Conservation (phyloP, 2,329 filamentous ascomycete species). For the Aspergillus costaricaensis region DNA sequence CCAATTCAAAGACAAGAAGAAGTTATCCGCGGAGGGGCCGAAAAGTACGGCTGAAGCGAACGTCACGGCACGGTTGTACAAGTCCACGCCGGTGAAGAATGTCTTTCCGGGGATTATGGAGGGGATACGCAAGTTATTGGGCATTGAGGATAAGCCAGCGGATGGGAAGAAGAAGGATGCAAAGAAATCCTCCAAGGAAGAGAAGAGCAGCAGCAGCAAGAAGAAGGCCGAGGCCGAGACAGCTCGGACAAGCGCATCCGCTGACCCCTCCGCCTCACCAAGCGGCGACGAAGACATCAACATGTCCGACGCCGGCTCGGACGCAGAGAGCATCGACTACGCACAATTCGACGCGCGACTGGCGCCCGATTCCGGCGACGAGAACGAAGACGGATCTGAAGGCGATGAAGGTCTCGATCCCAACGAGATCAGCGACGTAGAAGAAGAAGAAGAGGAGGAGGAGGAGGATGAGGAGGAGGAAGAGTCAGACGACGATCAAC, state of each 20-base stretch:
- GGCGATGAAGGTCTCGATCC: constrained; percentile 13
- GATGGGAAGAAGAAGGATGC: constrained; percentile 15
- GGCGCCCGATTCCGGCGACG: constrained; percentile 32
- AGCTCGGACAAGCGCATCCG: constrained; percentile 1
- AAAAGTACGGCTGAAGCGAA: constrained; percentile 55
- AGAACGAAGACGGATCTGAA: constrained; percentile 24
- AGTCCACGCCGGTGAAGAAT: constrained; percentile 60
- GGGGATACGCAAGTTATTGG: constrained; percentile 43
- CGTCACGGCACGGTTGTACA: constrained; percentile 61
- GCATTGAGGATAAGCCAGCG: constrained; percentile 29
- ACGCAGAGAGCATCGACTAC: constrained; percentile 31
- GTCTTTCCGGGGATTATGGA: constrained; percentile 52
- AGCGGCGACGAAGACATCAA: constrained; percentile 18
- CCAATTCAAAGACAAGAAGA: constrained; percentile 39
- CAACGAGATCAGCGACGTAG: not conserved
- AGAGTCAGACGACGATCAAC: not conserved
- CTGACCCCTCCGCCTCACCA: not conserved
- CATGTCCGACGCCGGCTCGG: constrained; percentile 24
- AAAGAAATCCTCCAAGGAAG: constrained; percentile 1
- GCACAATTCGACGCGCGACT: constrained; percentile 38
- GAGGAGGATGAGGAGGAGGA: not conserved
- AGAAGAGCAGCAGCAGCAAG: not conserved
- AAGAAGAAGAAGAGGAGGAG: not conserved
- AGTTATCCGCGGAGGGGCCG: constrained; percentile 40
- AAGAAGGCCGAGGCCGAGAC: too few relatives aligned